phyloP scores from a whole-genome alignment of 2,329 filamentous ascomycete genomes.

The Epichloe coenophiala region DNA sequence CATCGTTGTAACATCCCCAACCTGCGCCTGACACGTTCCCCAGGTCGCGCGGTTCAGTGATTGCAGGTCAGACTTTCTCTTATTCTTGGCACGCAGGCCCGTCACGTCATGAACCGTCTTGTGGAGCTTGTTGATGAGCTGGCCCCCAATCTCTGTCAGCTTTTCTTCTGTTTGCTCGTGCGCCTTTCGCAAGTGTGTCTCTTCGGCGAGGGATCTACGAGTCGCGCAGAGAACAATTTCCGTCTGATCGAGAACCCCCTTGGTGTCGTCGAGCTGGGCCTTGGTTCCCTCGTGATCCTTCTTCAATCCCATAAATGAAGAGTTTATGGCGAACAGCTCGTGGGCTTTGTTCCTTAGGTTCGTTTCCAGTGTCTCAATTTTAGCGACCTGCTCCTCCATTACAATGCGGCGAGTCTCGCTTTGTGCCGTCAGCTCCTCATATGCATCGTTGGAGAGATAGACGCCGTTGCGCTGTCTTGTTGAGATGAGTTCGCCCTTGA shows the following conservation, averaged over 20 bases:
- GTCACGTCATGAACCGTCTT: constrained; percentile 69
- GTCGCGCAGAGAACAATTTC: constrained; percentile 73
- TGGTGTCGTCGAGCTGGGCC: constrained; percentile 61
- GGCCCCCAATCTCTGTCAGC: constrained; percentile 57
- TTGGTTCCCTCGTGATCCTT: constrained; percentile 76
- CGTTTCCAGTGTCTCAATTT: constrained; percentile 81
- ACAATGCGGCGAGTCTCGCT: constrained; percentile 87
- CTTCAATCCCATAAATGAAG: constrained; percentile 75
- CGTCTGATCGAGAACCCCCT: constrained; percentile 74
- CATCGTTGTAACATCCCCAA: constrained; percentile 60
- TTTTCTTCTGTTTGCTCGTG: constrained; percentile 75
- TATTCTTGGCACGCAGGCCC: constrained; percentile 74
- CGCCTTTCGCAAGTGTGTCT: constrained; percentile 65
- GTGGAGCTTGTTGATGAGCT: constrained; percentile 65
- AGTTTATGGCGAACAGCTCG: constrained; percentile 76
- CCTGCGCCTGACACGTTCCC: constrained; percentile 61
- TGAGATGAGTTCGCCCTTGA: constrained; percentile 86
- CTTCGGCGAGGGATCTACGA: constrained; percentile 61
- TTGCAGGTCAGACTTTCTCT: constrained; percentile 74
- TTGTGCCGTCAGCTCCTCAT: constrained; percentile 81
- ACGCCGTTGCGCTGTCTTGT: constrained; percentile 91
- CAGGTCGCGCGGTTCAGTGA: constrained; percentile 65
- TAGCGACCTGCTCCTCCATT: constrained; percentile 81
- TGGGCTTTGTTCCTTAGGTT: constrained; percentile 90
- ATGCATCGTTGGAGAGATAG: constrained; percentile 77